phyloP scores from a whole-genome alignment of 306 rosid species.

The Gynostemma pentaphyllum region DNA sequence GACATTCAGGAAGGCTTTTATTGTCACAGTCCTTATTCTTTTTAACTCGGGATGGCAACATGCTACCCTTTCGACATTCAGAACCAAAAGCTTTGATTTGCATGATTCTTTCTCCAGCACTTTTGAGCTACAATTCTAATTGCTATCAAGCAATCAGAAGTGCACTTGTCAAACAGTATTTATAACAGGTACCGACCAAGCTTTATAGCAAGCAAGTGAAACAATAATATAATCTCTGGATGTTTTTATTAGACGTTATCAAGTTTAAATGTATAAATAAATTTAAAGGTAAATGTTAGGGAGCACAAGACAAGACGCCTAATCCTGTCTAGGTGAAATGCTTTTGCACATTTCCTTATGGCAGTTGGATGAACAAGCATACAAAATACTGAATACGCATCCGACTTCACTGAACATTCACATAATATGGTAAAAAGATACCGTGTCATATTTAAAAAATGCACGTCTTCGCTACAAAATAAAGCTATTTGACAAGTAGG shows the following conservation, averaged over 20 bases:
- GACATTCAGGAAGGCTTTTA: not conserved
- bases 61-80: not conserved
- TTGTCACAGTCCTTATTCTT: slow-evolving; percentile 7
- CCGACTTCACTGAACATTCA: not conserved
- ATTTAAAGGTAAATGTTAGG: not conserved
- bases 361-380: not conserved
- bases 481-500: not conserved
- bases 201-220: not conserved
- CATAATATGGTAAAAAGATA: not conserved
- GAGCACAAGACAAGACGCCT: not conserved
- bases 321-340: not conserved
- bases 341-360: not conserved
- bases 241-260: not conserved
- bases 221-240: not conserved
- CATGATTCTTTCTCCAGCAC: not conserved
- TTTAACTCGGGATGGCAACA: not conserved
- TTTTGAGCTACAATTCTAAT: not conserved
- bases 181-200: not conserved
- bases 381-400: not conserved
- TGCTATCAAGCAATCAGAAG: not conserved
- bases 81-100: not conserved
- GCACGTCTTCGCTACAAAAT: not conserved
- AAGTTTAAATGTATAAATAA: not conserved
- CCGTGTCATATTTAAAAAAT: not conserved
- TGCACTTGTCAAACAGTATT: not conserved